Percentiles rank a stretch among this genome's conserved stretches.
Evolutionary conservation across 1,139 yeast species (phyloP).

Genomic region (Suhomyces yuchorum): DNA sequence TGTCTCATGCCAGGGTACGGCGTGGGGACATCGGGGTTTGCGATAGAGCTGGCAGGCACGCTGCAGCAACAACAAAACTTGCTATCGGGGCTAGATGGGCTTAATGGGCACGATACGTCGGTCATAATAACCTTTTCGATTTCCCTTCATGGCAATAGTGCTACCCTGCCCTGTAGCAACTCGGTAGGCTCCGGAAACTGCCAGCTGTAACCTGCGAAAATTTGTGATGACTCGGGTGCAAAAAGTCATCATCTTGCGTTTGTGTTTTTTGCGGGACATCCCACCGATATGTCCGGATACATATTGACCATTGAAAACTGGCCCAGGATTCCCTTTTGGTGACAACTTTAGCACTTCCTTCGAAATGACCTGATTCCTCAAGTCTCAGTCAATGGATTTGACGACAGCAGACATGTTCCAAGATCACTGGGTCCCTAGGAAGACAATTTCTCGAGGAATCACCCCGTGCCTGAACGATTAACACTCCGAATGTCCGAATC

Average conservation of each 20-base stretch:
- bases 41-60: not conserved
- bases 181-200: slow-evolving; percentile 1
- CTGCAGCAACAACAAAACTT: too few species aligned
- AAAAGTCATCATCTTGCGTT: slow-evolving; percentile 2
- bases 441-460: not conserved
- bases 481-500: not conserved
- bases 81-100: too few species aligned
- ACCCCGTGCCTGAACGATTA: not conserved
- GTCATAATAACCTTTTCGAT: too few species aligned
- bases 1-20: not conserved
- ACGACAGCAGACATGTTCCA: not conserved
- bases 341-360: not conserved
- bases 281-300: slow-evolving; percentile 5
- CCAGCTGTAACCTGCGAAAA: slow-evolving; percentile 5
- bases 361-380: too few species aligned
- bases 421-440: not conserved
- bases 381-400: too few species aligned
- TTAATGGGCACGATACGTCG: too few species aligned
- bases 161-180: not conserved
- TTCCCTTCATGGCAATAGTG: too few species aligned
- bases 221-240: slow-evolving; percentile 1
- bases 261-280: not conserved
- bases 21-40: not conserved
- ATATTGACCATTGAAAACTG: not conserved
- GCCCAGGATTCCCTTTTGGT: not conserved